These are phyloP conservation scores for Plectranthus barbatus DNA, from an alignment of 257 asterid genomes.

Conservation along the genomic window DNA sequence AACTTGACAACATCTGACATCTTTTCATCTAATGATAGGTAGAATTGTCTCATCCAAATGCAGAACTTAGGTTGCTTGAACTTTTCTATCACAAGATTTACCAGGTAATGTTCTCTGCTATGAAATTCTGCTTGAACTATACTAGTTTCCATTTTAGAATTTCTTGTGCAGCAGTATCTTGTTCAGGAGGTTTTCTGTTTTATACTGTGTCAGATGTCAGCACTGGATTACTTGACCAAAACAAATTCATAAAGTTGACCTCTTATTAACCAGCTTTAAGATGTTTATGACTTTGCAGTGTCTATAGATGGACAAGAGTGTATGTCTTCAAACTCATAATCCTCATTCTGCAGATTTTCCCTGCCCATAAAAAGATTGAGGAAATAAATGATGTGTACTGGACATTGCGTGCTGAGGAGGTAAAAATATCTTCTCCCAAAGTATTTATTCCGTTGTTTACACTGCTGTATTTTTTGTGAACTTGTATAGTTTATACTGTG, in stretches of 20 bases:
- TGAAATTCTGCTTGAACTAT: not conserved
- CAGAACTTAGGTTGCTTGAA: conserved; percentile 61
- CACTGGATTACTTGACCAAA: no score
- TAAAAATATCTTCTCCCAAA: conserved; percentile 19
- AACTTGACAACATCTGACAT: conserved; percentile 16
- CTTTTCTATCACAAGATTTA: conserved; percentile 58
- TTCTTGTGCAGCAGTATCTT: no score
- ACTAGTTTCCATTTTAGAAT: no score
- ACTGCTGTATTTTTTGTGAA: not conserved
- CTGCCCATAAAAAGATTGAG: conserved; percentile 74
- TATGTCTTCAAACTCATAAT: not conserved
- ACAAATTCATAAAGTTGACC: no score
- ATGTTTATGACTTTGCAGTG: no score
- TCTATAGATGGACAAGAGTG: not conserved
- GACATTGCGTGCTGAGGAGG: conserved; percentile 99
- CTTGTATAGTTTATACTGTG: not conserved
- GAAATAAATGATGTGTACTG: conserved; percentile 94
- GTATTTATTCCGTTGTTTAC: not conserved
- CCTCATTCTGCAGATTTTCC: conserved; percentile 59
- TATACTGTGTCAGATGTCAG: no score
- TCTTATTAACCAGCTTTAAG: no score
- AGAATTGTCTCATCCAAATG: conserved; percentile 54
- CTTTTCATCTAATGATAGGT: conserved; percentile 32
- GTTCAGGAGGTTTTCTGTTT: no score
- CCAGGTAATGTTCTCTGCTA: conserved; percentile 36